Conservation (phyloP, 192 early-diverging fungal genomes). For the Piromyces sp. region DNA sequence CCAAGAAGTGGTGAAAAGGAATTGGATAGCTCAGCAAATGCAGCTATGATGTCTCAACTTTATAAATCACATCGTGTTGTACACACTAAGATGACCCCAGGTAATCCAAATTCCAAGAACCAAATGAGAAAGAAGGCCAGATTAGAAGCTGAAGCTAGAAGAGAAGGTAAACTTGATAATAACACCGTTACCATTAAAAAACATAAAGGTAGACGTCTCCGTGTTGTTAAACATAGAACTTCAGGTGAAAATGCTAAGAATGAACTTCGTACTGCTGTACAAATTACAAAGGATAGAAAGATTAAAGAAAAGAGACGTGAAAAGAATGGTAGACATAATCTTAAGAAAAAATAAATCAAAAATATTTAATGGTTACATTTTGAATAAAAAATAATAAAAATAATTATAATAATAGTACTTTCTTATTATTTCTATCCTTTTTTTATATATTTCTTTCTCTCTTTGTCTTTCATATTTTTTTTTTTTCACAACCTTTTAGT, state of each 20-base stretch:
- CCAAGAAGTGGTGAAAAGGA: conserved; percentile 81
- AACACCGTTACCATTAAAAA: background rate
- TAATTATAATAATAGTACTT: background rate
- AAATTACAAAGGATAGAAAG: conserved; percentile 62
- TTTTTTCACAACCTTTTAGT: no score
- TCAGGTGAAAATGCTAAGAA: conserved; percentile 14
- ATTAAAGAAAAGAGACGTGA: conserved; percentile 53
- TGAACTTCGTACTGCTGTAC: conserved; percentile 61
- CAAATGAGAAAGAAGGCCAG: background rate
- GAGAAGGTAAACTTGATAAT: background rate
- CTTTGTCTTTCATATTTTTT: no score
- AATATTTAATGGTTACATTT: no score
- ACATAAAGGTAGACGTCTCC: background rate
- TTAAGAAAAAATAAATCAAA: background rate
- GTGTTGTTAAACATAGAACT: background rate
- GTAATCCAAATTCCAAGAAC: background rate
- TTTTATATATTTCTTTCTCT: no score
- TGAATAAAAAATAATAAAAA: background rate
- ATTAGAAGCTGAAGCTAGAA: background rate
- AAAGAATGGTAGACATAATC: conserved; percentile 48
- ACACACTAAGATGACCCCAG: background rate
- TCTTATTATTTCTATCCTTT: no score
- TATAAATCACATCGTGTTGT: background rate
- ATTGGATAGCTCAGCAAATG: conserved; percentile 20
- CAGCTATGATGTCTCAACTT: conserved; percentile 14